Percentiles rank a stretch among this genome's conserved stretches.
These are phyloP conservation scores for Chernovozyma aurita DNA, from an alignment of 1,139 yeast genomes.

Conservation along the genomic window DNA sequence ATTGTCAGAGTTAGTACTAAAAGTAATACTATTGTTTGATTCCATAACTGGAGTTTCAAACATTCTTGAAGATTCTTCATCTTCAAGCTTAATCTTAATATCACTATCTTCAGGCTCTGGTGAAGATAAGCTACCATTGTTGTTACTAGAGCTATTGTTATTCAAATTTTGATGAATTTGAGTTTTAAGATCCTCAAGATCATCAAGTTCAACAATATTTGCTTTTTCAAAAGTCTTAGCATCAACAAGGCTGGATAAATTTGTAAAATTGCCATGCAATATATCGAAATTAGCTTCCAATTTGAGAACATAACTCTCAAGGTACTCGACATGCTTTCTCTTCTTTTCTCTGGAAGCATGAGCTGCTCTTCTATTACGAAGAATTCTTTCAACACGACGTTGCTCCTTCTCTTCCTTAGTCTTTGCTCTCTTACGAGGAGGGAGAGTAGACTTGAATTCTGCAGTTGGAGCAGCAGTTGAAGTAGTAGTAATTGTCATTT, in stretches of 20 bases:
- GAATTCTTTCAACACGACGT: conserved; percentile 85
- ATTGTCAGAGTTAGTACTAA: not conserved
- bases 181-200: conserved; percentile 28
- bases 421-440: conserved; percentile 95
- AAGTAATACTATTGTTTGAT: not conserved
- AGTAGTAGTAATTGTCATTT: not conserved
- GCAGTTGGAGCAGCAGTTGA: conserved; percentile 2
- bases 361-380: conserved; percentile 94
- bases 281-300: conserved; percentile 38
- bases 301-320: conserved; percentile 60
- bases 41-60: not conserved
- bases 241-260: conserved; percentile 7
- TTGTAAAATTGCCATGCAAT: conserved; percentile 20
- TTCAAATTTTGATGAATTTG: conserved; percentile 30
- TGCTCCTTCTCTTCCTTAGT: conserved; percentile 97
- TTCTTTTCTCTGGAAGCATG: conserved; percentile 97
- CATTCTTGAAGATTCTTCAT: not conserved
- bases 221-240: conserved; percentile 9
- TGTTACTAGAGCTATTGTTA: conserved; percentile 8
- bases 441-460: conserved; percentile 49
- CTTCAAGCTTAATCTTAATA: conserved; percentile 5
- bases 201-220: conserved; percentile 13
- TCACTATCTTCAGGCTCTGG: conserved; percentile 14
- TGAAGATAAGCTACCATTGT: conserved; percentile 3
- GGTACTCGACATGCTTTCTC: conserved; percentile 82